Conservation (phyloP, 768 basidiomycete genomes). For the Calocera viscosa region DNA sequence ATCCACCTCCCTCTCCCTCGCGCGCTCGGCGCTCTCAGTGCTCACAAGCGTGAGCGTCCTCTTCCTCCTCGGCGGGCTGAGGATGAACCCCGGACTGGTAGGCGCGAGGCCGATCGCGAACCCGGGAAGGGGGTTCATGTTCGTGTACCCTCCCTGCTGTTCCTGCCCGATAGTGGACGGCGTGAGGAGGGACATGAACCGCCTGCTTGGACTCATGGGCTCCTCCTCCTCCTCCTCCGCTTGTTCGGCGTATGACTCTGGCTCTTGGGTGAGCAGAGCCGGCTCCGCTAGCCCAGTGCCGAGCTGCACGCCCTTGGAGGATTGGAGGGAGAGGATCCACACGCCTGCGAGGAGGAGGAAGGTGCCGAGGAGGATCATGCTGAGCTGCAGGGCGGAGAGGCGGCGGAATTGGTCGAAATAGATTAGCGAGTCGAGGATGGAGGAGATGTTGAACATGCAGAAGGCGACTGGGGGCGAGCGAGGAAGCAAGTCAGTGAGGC, state of each 20-base stretch:
- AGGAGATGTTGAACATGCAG: constrained; percentile 88
- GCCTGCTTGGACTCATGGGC: neutral
- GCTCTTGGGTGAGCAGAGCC: neutral
- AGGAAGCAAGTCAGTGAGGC: constrained; percentile 10
- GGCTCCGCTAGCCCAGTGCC: constrained; percentile 28
- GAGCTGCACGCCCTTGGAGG: constrained; percentile 35
- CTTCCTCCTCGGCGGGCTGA: neutral
- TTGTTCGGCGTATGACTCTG: neutral
- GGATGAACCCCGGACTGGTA: neutral
- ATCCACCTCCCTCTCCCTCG: neutral
- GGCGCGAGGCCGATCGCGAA: neutral
- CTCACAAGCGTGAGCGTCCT: neutral
- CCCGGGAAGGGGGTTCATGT: neutral
- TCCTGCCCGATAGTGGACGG: neutral
- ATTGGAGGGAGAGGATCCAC: constrained; percentile 74
- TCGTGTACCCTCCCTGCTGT: neutral
- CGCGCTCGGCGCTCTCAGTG: neutral
- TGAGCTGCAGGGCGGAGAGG: constrained; percentile 56
- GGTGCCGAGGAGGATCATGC: constrained; percentile 65
- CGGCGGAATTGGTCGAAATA: constrained; percentile 78
- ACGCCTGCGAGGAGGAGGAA: constrained; percentile 70
- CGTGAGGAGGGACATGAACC: neutral
- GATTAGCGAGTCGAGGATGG: constrained; percentile 77
- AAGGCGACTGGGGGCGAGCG: constrained; percentile 54
- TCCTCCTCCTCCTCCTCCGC: neutral